Percentiles rank a stretch among this genome's conserved stretches.
phyloP scores from a whole-genome alignment of 345 rosid genomes.

The Cardamine occulta region DNA sequence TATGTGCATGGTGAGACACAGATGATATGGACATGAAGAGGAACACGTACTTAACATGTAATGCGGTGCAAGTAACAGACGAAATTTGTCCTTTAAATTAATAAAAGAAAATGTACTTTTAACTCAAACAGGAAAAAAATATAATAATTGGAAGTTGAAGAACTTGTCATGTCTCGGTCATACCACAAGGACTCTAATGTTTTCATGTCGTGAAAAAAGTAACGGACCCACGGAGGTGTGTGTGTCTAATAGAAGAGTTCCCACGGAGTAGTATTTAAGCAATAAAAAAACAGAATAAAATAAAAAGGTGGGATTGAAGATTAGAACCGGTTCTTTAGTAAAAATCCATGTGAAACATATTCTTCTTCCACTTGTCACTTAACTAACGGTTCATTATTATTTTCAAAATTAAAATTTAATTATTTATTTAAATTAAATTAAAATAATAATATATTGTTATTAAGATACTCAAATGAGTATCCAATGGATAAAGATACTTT shows the following conservation, averaged over 20 bases:
- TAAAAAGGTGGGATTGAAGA: no score
- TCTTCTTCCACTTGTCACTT: no score
- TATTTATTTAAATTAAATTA: no score
- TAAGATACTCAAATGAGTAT: no score
- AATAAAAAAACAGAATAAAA: no score
- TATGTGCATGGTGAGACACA: conserved; percentile 21
- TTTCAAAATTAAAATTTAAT: no score
- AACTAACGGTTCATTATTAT: no score
- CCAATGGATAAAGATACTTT: not conserved
- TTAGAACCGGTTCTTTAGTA: no score
- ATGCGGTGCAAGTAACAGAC: conserved; percentile 23
- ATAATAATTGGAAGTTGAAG: conserved; percentile 26
- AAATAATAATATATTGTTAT: no score
- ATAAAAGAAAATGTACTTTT: not conserved
- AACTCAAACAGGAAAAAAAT: not conserved
- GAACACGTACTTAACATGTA: conserved; percentile 22
- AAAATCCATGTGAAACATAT: no score
- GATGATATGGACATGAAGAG: conserved; percentile 28
- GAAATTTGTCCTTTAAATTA: not conserved
- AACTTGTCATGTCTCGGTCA: conserved; percentile 14
- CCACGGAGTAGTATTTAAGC: no score
- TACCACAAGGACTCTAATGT: conserved; percentile 15
- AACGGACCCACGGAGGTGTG: conserved; percentile 19
- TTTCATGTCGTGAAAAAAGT: conserved; percentile 9
- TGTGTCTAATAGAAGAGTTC: not conserved